These are phyloP conservation scores for Phaeosphaeriaceae sp. DNA, from an alignment of 2,329 filamentous ascomycete species.

Conservation along the genomic window DNA sequence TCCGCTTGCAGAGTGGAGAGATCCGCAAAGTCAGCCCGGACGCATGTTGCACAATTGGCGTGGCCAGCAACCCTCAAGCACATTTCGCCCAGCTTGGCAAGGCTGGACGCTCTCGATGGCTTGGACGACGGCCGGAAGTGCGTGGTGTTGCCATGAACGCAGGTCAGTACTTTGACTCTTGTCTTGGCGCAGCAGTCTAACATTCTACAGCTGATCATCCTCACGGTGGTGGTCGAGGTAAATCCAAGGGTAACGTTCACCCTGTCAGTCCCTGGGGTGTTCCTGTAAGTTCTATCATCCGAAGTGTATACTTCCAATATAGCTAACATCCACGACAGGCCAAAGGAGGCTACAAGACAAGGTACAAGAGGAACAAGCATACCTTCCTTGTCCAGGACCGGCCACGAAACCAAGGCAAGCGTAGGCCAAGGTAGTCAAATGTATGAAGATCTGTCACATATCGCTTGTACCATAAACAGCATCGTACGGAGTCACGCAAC, in stretches of 20 bases:
- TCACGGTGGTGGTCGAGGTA: conserved; percentile 98
- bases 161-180: conserved; percentile 56
- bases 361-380: conserved; percentile 87
- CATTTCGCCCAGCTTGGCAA: conserved; percentile 93
- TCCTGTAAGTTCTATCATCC: conserved; percentile 70
- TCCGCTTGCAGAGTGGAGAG: conserved; percentile 91
- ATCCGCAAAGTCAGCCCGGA: conserved; percentile 88
- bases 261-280: conserved; percentile 97
- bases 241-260: conserved; percentile 97
- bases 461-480: conserved; percentile 28
- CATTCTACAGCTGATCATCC: conserved; percentile 79
- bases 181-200: conserved; percentile 16
- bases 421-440: conserved; percentile 55
- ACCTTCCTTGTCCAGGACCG: conserved; percentile 87
- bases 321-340: conserved; percentile 51
- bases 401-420: conserved; percentile 89
- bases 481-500: not conserved
- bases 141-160: conserved; percentile 99
- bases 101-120: conserved; percentile 90
- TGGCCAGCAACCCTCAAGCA: conserved; percentile 91
- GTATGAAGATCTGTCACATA: conserved; percentile 24
- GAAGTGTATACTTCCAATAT: not conserved
- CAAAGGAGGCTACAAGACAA: conserved; percentile 91
- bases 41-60: conserved; percentile 91
- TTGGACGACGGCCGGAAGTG: conserved; percentile 93